Evolutionary conservation across 176 grass and related monocot species (phyloP).

Genomic region (Lolium multiflorum): DNA sequence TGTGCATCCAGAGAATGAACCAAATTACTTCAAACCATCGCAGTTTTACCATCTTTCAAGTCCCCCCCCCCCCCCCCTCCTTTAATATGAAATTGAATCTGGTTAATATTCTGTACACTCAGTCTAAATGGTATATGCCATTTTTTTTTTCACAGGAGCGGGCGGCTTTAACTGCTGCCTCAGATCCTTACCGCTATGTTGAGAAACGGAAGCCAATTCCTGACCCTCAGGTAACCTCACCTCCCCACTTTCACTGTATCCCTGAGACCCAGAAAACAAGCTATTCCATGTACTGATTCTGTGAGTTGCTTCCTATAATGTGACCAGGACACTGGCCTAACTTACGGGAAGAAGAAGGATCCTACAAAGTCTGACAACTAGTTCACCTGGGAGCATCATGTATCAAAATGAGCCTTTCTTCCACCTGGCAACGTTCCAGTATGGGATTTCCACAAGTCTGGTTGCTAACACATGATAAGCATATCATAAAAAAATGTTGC

Average conservation of each 20-base stretch:
- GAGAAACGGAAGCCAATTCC: slow-evolving; percentile 97
- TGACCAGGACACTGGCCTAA: slow-evolving; percentile 82
- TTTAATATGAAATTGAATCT: slow-evolving; percentile 13
- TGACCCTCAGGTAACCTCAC: slow-evolving; percentile 76
- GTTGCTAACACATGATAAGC: slow-evolving; percentile 24
- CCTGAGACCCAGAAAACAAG: not conserved
- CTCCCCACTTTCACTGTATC: not conserved
- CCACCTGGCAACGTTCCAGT: not conserved
- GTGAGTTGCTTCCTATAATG: slow-evolving; percentile 21
- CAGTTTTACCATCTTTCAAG: not conserved
- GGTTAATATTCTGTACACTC: not conserved
- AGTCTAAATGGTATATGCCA: not conserved
- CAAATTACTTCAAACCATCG: not conserved
- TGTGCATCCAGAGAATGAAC: not conserved
- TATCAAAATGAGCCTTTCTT: slow-evolving; percentile 9
- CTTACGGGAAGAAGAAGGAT: slow-evolving; percentile 88
- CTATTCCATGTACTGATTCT: slow-evolving; percentile 2
- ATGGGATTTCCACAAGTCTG: slow-evolving; percentile 21
- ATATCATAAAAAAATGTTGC: slow-evolving; percentile 21
- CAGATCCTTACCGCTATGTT: slow-evolving; percentile 85
- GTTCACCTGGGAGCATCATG: slow-evolving; percentile 30
- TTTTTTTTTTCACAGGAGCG: slow-evolving; percentile 55
- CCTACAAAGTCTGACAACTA: slow-evolving; percentile 55
- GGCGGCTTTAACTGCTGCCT: slow-evolving; percentile 81
- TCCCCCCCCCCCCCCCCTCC: not conserved